phyloP scores from a whole-genome alignment of 73 alveolate species.

The Effrenium voratum region DNA sequence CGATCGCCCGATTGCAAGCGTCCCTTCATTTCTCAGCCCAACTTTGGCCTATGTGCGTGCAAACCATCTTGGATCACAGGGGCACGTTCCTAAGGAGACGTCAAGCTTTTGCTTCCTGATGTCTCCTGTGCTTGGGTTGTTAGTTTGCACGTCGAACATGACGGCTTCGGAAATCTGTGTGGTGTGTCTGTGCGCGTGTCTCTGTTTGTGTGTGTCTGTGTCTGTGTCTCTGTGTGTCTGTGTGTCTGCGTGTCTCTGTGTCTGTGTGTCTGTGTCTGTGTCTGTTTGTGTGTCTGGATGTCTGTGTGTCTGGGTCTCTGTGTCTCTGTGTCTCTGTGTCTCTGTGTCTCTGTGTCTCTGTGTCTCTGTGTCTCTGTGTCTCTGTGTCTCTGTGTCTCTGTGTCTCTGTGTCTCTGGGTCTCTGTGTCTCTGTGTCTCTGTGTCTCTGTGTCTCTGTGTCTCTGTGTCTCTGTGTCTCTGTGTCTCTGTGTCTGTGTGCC shows the following conservation, averaged over 20 bases:
- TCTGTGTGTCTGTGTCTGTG: not conserved
- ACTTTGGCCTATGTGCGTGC: no score
- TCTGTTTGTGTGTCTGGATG: not conserved
- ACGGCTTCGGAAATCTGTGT: no score
- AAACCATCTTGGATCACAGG: no score
- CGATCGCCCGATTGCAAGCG: no score
- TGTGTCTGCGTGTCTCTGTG: not conserved
- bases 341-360: constrained; percentile 1
- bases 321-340: not conserved
- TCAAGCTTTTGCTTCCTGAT: no score
- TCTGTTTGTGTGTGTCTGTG: not conserved
- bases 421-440: not conserved
- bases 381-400: not conserved
- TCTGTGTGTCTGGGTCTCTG: not conserved
- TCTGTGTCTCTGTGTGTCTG: not conserved
- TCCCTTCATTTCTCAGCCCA: no score
- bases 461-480: not conserved
- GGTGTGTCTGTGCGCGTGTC: not conserved
- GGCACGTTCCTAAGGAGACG: no score
- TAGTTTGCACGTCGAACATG: no score
- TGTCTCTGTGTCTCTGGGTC: not conserved
- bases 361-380: not conserved
- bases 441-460: not conserved
- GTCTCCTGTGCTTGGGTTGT: no score
- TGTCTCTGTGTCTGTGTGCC: not conserved